Base-by-base conservation (phyloP, 768 basidiomycete species). In the Leccinum aurantiacum region DNA sequence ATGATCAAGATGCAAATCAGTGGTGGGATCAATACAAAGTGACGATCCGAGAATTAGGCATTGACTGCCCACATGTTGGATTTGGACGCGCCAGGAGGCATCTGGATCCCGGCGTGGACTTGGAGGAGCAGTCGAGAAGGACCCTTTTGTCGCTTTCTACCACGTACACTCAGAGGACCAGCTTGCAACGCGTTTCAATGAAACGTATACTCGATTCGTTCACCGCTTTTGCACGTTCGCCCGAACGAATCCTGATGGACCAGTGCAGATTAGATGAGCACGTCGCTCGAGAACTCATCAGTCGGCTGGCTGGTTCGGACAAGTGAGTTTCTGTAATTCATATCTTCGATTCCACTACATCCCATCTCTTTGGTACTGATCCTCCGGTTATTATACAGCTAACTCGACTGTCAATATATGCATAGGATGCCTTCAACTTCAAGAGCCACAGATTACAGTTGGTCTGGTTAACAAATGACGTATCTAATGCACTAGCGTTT, bases 11-110 rank as follows among this genome's bases (percentile, higher is more conserved):
- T 15, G 71, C 66, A 60, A 64, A 72, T 19, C 63, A 63, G 47
- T 80, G 80, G 80, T 75, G 76, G 78, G 41, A 25, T 14, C 57
- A 60, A 33, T 69, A 79, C 47, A 19, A 51, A 3, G 8, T 22
- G 10, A 59, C 53, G 19, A 60, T 74, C 14, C 49, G 47, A 17
- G 56, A 24, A 22, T 63, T 61, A 48, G 62, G 61, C 3, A 55
- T 72, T 19, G 47, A 60, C 17, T 66, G 69, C 7, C 60, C 66
- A 3, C 67, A 71, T 35, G 69, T 75, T 15, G 78, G 78, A 54
- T 64, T 79, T 58, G 75, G 71, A 13, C 67, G 71, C 9, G 69
- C 50, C 46, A 63, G 64, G 54, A 65, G 68, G 25, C 63, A 46
- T 37, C 53, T 56, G n/a, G 64, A 65, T 53, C 53, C 53, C 33